Percentiles rank a stretch among this genome's conserved stretches.
phyloP scores from a whole-genome alignment of 1,139 yeast genomes.

The Scheffersomyces lignicola region DNA sequence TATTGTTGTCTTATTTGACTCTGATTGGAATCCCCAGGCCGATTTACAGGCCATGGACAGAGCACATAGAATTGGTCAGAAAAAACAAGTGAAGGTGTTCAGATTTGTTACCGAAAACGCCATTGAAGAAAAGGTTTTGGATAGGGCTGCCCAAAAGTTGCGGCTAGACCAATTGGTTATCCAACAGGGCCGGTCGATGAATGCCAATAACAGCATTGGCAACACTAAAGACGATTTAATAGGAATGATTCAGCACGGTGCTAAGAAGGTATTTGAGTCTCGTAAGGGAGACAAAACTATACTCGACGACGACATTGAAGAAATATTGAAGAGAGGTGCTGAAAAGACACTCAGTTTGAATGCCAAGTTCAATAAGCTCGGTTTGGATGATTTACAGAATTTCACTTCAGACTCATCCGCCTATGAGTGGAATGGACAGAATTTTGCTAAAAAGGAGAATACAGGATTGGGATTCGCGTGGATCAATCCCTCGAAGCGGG shows the following conservation, averaged over 20 bases:
- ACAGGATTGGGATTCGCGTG: slow-evolving; percentile 57
- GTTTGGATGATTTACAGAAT: slow-evolving; percentile 88
- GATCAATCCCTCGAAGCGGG: slow-evolving; percentile 89
- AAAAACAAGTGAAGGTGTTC: slow-evolving; percentile 89
- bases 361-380: slow-evolving; percentile 78
- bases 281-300: slow-evolving; percentile 32
- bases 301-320: slow-evolving; percentile 77
- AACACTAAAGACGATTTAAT: slow-evolving; percentile 80
- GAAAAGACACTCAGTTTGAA: slow-evolving; percentile 76
- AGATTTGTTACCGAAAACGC: slow-evolving; percentile 95
- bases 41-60: slow-evolving; percentile 99
- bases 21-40: slow-evolving; percentile 99
- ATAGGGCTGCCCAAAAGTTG: slow-evolving; percentile 92
- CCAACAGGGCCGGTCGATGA: slow-evolving; percentile 79
- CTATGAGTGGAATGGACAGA: slow-evolving; percentile 96
- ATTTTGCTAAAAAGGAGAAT: slow-evolving; percentile 67
- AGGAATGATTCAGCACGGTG: slow-evolving; percentile 97
- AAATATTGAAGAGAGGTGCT: slow-evolving; percentile 73
- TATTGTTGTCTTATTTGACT: slow-evolving; percentile 83
- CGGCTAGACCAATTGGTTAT: slow-evolving; percentile 92
- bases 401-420: slow-evolving; percentile 87
- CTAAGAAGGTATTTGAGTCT: slow-evolving; percentile 75
- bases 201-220: slow-evolving; percentile 34
- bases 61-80: slow-evolving; percentile 97
- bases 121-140: slow-evolving; percentile 92